A percentile compares a stretch with the other conserved stretches of the same genome.
Evolutionary conservation across 1,284 basidiomycete genomes (phyloP).

Genomic region (Austroboletus niveus): DNA sequence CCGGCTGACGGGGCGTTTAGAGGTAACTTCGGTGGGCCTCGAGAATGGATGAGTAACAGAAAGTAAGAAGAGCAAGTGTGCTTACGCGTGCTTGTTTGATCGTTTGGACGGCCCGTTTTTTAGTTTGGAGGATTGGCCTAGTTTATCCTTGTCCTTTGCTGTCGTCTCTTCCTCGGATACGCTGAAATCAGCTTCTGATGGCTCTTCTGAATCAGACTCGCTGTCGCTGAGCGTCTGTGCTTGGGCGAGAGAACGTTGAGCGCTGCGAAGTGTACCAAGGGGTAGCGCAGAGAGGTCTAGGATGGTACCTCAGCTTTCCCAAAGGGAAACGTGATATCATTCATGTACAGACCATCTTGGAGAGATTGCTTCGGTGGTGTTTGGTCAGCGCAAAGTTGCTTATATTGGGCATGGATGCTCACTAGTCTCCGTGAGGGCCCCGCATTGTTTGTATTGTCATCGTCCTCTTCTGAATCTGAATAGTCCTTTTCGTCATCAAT

Average conservation of each 20-base stretch:
- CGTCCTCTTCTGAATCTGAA: constrained; percentile 1
- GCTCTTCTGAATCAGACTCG: constrained; percentile 32
- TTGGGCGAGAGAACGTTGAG: constrained; percentile 52
- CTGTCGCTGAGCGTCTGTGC: constrained; percentile 37
- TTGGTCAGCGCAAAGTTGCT: constrained; percentile 14
- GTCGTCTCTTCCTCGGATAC: constrained; percentile 31
- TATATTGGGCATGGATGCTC: not conserved
- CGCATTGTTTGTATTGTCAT: constrained; percentile 13
- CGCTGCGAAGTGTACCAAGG: constrained; percentile 65
- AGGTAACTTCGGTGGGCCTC: constrained; percentile 82
- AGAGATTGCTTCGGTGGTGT: constrained; percentile 30
- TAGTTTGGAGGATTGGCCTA: constrained; percentile 38
- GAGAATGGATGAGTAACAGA: constrained; percentile 2
- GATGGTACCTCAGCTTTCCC: constrained; percentile 1
- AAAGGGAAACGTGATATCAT: not conserved
- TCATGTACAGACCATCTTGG: constrained; percentile 25
- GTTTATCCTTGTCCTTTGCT: constrained; percentile 33
- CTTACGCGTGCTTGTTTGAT: constrained; percentile 87
- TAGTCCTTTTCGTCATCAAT: constrained; percentile 48
- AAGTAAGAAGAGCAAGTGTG: constrained; percentile 16
- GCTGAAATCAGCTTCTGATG: constrained; percentile 25
- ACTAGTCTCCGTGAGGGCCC: constrained; percentile 32
- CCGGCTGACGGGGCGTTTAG: constrained; percentile 85
- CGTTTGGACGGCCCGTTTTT: constrained; percentile 58
- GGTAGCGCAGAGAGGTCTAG: constrained; percentile 58